Percentiles rank a stretch among this genome's conserved stretches.
Conservation (phyloP, 2,329 filamentous ascomycete genomes). For the Eutypa lata region DNA sequence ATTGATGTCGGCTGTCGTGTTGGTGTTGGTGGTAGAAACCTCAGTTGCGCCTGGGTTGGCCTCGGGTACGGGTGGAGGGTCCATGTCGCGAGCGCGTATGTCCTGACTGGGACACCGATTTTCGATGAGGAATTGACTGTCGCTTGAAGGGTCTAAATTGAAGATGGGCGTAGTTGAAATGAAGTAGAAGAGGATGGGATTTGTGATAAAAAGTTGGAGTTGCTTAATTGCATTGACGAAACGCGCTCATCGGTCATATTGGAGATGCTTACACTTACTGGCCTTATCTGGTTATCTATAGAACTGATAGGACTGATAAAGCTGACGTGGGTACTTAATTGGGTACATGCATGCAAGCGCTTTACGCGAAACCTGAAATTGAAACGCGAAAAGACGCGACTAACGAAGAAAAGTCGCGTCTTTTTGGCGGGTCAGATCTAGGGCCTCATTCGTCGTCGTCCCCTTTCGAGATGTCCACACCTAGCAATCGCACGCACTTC, state of each 20-base stretch:
- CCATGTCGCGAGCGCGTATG: slow-evolving; percentile 23
- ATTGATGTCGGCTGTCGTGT: slow-evolving; percentile 1
- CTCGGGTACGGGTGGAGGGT: slow-evolving; percentile 30
- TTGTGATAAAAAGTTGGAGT: background rate
- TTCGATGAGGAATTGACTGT: background rate
- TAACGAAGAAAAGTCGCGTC: slow-evolving; percentile 6
- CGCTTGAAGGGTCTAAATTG: background rate
- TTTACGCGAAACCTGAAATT: slow-evolving; percentile 20
- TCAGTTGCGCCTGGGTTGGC: slow-evolving; percentile 22
- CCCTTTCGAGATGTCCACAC: slow-evolving; percentile 1
- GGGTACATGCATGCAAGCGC: slow-evolving; percentile 17
- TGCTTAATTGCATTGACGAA: background rate
- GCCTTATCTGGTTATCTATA: too few species aligned
- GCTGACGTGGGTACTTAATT: background rate
- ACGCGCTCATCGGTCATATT: too few species aligned
- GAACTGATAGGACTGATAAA: background rate
- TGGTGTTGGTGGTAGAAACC: slow-evolving; percentile 3
- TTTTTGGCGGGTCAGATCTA: background rate
- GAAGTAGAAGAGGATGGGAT: background rate
- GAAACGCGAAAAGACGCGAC: slow-evolving; percentile 18
- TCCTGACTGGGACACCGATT: background rate
- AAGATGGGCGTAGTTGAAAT: background rate
- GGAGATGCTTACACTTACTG: too few species aligned
- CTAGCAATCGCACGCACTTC: too few species aligned
- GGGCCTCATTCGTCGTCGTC: background rate